Base-by-base conservation (phyloP, 176 grass and related monocot species). In the Neostapfia colusana region DNA sequence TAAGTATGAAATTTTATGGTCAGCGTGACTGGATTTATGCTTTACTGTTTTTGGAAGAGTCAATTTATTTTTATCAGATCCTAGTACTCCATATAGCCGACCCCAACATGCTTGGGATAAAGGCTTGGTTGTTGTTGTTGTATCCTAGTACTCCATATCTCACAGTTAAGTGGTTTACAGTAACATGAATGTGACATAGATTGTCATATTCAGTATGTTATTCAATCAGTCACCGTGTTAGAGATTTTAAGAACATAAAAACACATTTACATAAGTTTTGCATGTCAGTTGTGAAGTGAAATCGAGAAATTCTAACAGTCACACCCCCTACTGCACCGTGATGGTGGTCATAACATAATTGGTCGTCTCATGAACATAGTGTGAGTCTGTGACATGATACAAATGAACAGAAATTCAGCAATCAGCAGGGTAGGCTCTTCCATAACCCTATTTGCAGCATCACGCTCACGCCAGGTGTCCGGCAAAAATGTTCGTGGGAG, bases 321-420 rank as follows among this genome's bases (percentile, higher is more conserved):
- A 12, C 4, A 13, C 6, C n/a, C n/a, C 17, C 4, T 58, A 49
- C 43, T 7, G 38, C 43, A 56, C n/a, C 15, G 1, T 23, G n/a
- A 28, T 70, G 20, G 64, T 65, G n/a, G 9, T 70, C 72, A 57
- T 56, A 67, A 25, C 14, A 63, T 81, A 58, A 65, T 65, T 45
- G 28, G 53, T 13, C 1, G 41, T n/a, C 53, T 45, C 14, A 76
- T 17, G 10, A 70, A 64, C 49, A 72, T 21, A 26, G 7, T 31
- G 31, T 31, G 31, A 31, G 31, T 17, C 24, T 6, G 42, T 7
- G 31, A 10, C 10, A 48, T 7, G 4, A 4, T 31, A 63, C 0
- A 39, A 75, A 26, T 58, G 26, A 36, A 46, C 42, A 43, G 46
- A 10, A 1, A 26, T 46, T 57, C 17, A 63, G 4, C 5, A 38